These are phyloP conservation scores for Mariannaea elegans DNA, from an alignment of 2,329 filamentous ascomycete species.

Conservation along the genomic window DNA sequence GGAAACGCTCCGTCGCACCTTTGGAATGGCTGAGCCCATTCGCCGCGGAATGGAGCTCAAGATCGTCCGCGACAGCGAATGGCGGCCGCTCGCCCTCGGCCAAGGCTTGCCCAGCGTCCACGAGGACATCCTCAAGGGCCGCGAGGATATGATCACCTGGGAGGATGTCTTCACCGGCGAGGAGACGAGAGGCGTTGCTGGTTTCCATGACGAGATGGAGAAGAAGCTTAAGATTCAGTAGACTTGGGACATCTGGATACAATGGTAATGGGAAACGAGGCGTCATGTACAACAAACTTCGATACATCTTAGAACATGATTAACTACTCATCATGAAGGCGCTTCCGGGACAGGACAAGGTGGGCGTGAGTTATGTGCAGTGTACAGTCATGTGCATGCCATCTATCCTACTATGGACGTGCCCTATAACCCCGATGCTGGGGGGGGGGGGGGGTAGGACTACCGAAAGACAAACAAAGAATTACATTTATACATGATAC, in stretches of 20 bases:
- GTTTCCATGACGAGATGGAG: constrained; percentile 95
- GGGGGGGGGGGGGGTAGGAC: constrained; percentile 21
- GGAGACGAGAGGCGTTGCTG: constrained; percentile 73
- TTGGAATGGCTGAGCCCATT: constrained; percentile 92
- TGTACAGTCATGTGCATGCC: constrained; percentile 24
- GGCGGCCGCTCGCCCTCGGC: constrained; percentile 77
- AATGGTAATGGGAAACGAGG: constrained; percentile 8
- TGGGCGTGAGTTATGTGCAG: not conserved
- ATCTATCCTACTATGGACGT: constrained; percentile 40
- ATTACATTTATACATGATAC: constrained; percentile 41
- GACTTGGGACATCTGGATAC: constrained; percentile 8
- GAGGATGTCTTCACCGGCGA: constrained; percentile 91
- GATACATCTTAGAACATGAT: constrained; percentile 30
- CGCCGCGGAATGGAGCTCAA: constrained; percentile 94
- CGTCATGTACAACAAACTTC: constrained; percentile 28
- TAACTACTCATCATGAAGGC: constrained; percentile 2
- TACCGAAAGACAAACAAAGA: constrained; percentile 32
- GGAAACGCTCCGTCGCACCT: constrained; percentile 85
- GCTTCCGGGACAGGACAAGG: not conserved
- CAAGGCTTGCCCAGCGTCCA: constrained; percentile 73
- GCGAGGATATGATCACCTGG: constrained; percentile 83
- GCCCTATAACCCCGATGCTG: constrained; percentile 23
- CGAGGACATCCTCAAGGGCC: constrained; percentile 86
- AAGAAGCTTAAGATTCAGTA: constrained; percentile 79
- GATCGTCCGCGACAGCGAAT: constrained; percentile 82